Evolutionary conservation across 352 stramenopile species (phyloP).

Genomic region (Phytophthora macrochlamydospora): DNA sequence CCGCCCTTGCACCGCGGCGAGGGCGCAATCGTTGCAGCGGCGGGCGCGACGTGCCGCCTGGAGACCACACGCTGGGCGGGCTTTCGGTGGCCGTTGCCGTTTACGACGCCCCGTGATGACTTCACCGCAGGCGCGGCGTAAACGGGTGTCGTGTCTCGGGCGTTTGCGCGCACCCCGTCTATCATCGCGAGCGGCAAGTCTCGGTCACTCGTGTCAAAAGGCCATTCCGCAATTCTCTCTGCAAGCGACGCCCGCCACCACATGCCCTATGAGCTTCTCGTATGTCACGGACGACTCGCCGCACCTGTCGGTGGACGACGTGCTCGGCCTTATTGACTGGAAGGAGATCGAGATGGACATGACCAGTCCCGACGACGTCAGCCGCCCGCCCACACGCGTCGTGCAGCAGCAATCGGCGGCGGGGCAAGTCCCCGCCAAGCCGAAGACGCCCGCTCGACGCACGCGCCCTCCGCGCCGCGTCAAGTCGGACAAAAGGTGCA

Average conservation of each 20-base stretch:
- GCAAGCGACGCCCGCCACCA: conserved; percentile 12
- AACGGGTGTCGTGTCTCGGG: conserved; percentile 26
- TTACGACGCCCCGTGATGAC: conserved; percentile 24
- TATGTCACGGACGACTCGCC: conserved; percentile 32
- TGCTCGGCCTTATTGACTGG: conserved; percentile 38
- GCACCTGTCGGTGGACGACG: conserved; percentile 32
- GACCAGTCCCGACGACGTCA: conserved; percentile 26
- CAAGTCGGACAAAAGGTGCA: background rate
- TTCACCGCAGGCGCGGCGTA: conserved; percentile 21
- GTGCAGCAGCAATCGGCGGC: conserved; percentile 2
- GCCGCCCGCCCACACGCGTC: conserved; percentile 7
- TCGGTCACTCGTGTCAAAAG: background rate
- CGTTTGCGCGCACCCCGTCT: conserved; percentile 25
- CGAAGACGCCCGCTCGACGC: conserved; percentile 3
- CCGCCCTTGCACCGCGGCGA: background rate
- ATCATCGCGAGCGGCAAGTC: background rate
- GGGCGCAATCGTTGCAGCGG: conserved; percentile 9
- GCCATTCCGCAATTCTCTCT: conserved; percentile 28
- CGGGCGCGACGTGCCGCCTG: background rate
- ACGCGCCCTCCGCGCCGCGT: conserved; percentile 12
- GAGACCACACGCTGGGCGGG: too few species aligned
- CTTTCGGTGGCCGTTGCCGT: conserved; percentile 10
- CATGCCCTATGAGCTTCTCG: conserved; percentile 31
- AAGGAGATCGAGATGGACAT: conserved; percentile 36
- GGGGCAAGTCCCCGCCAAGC: conserved; percentile 4